A percentile compares a stretch with the other conserved stretches of the same genome.
Evolutionary conservation across 1,284 basidiomycete species (phyloP).

Genomic region (Cutaneotrichosporon sp.): DNA sequence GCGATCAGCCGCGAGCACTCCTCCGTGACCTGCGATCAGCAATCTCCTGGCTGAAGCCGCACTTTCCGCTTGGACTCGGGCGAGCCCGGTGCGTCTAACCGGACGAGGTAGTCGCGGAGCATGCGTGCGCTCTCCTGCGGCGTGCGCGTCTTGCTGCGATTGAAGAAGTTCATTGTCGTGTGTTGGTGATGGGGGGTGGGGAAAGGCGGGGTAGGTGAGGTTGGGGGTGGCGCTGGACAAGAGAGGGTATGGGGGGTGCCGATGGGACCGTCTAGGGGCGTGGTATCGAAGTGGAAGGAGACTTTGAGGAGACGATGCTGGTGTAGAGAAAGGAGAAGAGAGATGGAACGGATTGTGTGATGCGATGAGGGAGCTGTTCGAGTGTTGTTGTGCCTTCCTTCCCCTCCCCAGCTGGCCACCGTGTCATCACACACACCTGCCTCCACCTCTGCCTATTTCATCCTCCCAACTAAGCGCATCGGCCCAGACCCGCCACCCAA

Average conservation of each 20-base stretch:
- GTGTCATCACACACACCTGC: neutral
- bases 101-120: slow-evolving; percentile 73
- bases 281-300: neutral
- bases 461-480: no score
- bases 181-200: neutral
- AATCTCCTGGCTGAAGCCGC: slow-evolving; percentile 33
- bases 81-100: slow-evolving; percentile 66
- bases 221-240: neutral
- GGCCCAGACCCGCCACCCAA: neutral
- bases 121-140: slow-evolving; percentile 81
- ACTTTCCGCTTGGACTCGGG: slow-evolving; percentile 78
- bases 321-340: no score
- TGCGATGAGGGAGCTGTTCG: neutral
- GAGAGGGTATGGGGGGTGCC: neutral
- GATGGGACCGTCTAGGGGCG: neutral
- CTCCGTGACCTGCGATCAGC: slow-evolving; percentile 18
- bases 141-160: slow-evolving; percentile 73
- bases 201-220: neutral
- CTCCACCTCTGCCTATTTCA: no score
- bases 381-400: neutral
- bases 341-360: neutral
- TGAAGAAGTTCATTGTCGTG: slow-evolving; percentile 85
- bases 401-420: neutral
- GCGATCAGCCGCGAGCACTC: slow-evolving; percentile 43
- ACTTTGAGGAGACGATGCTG: neutral